Evolutionary conservation across 2,329 filamentous ascomycete species (phyloP).

Genomic region (Onygena corvina): DNA sequence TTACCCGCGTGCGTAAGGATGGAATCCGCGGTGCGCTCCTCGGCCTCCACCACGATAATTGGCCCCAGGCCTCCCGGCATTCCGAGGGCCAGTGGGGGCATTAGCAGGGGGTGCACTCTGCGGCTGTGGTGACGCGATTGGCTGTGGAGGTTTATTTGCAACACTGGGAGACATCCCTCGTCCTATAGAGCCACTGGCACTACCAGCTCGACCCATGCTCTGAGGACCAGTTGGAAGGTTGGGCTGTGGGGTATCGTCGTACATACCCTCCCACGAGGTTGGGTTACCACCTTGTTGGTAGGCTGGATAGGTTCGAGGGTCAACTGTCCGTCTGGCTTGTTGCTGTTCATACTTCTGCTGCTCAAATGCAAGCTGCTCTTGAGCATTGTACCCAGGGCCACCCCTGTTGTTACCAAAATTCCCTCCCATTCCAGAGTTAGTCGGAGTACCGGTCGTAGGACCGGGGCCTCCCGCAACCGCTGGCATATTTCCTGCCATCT

Average conservation of each 20-base stretch:
- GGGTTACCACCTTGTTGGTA: conserved; percentile 48
- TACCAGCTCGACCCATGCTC: conserved; percentile 33
- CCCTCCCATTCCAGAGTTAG: conserved; percentile 25
- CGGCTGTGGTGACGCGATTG: conserved; percentile 37
- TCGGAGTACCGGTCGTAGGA: conserved; percentile 43
- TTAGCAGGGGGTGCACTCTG: conserved; percentile 55
- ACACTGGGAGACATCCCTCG: conserved; percentile 31
- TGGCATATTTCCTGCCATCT: conserved; percentile 24
- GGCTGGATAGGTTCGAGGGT: conserved; percentile 31
- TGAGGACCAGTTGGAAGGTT: conserved; percentile 47
- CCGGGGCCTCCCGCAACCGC: conserved; percentile 22
- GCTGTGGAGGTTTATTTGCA: conserved; percentile 26
- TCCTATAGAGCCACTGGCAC: conserved; percentile 27
- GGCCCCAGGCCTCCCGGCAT: conserved; percentile 77
- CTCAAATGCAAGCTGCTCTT: conserved; percentile 63
- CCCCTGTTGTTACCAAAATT: conserved; percentile 34
- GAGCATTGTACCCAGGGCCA: conserved; percentile 51
- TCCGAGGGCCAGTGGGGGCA: conserved; percentile 90
- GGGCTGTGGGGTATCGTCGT: conserved; percentile 84
- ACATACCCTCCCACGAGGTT: conserved; percentile 97
- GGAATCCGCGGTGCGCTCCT: conserved; percentile 60
- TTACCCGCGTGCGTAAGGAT: conserved; percentile 54
- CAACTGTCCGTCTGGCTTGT: conserved; percentile 44
- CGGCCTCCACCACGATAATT: conserved; percentile 88
- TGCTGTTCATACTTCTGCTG: conserved; percentile 68